phyloP scores from a whole-genome alignment of 228 moss, liverwort and hornwort genomes.

The Sphagnum magellanicum region DNA sequence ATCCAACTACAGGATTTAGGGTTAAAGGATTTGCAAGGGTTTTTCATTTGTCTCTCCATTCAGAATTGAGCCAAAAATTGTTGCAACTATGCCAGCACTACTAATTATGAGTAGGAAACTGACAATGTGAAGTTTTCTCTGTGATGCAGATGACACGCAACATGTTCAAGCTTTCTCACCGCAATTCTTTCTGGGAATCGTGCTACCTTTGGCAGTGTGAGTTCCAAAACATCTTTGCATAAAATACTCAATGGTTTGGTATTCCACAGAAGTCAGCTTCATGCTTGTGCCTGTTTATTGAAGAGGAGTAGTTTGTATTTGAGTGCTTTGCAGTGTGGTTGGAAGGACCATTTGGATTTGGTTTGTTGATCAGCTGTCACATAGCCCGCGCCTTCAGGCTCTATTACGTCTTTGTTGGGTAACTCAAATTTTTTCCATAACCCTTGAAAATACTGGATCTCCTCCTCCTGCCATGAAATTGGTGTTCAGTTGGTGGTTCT shows the following conservation, averaged over 20 bases:
- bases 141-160: conserved; percentile 14
- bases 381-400: conserved; percentile 32
- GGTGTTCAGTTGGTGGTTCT: no score
- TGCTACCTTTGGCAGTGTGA: conserved; percentile 19
- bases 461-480: not conserved
- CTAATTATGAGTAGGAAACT: no score
- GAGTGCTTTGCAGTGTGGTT: conserved; percentile 28
- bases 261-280: no score
- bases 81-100: no score
- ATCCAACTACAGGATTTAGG: no score
- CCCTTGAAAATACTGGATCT: not conserved
- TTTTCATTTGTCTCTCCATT: no score
- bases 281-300: no score
- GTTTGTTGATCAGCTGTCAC: conserved; percentile 31
- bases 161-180: conserved; percentile 6
- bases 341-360: conserved; percentile 24
- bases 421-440: not conserved
- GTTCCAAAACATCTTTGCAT: not conserved
- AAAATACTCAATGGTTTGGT: no score
- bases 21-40: no score
- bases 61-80: no score
- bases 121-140: no score
- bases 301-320: not conserved
- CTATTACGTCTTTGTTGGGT: conserved; percentile 41
- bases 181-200: conserved; percentile 6